Evolutionary conservation across 192 early-diverging fungal species (phyloP).

Genomic region (Mortierella hygrophila): DNA sequence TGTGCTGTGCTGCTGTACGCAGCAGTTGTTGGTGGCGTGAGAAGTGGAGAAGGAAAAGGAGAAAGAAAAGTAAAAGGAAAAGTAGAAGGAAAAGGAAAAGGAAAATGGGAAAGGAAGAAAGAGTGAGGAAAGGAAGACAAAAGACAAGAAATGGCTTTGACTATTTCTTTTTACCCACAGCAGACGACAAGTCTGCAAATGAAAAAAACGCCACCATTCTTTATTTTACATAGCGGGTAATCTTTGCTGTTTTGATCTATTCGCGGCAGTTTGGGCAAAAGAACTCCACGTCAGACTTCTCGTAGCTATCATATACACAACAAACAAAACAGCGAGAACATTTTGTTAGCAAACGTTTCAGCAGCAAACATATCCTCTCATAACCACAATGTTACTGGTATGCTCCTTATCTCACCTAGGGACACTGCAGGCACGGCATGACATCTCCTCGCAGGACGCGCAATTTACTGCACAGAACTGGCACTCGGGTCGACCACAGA

Average conservation of each 20-base stretch:
- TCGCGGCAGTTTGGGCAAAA: conserved; percentile 23
- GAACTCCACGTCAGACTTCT: conserved; percentile 38
- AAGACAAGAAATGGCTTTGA: background rate
- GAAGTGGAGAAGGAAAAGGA: background rate
- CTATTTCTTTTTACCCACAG: too few relatives aligned
- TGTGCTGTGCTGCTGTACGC: too few relatives aligned
- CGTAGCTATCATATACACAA: conserved; percentile 22
- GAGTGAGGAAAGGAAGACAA: too few relatives aligned
- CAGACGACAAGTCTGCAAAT: too few relatives aligned
- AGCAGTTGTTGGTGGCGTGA: too few relatives aligned
- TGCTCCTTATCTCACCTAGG: conserved; percentile 21
- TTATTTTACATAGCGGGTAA: too few relatives aligned
- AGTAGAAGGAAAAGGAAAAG: background rate
- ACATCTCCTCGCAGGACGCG: conserved; percentile 21
- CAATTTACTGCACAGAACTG: conserved; percentile 46
- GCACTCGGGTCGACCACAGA: conserved; percentile 43
- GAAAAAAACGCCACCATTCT: too few relatives aligned
- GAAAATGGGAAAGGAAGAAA: background rate
- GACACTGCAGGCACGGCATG: conserved; percentile 36
- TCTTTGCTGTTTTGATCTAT: background rate
- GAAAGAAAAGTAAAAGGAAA: background rate
- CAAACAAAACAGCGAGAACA: background rate
- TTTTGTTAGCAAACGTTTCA: background rate
- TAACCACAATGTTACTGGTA: background rate
- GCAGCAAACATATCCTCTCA: background rate